phyloP scores from a whole-genome alignment of 495 filamentous ascomycete species.

The Lasiosphaeris hirsuta region DNA sequence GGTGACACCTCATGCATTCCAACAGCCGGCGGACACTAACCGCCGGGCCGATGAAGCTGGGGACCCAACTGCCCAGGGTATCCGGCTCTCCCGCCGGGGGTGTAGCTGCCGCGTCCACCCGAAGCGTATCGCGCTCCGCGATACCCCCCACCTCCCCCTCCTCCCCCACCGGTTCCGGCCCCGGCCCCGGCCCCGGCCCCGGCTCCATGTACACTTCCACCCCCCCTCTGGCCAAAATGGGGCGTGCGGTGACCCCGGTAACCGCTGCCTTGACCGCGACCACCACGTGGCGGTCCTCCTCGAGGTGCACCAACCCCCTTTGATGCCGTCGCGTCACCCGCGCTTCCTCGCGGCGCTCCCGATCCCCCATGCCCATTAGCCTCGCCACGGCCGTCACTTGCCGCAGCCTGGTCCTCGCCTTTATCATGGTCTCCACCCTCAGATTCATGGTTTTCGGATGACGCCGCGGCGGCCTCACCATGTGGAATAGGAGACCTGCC shows the following conservation, averaged over 20 bases:
- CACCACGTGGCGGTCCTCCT: no score
- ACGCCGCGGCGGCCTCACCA: background rate
- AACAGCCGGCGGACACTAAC: conserved; percentile 15
- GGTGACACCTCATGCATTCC: conserved; percentile 6
- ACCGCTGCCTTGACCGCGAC: no score
- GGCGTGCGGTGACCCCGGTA: no score
- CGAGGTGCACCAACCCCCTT: no score
- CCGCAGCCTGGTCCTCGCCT: background rate
- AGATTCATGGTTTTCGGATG: background rate
- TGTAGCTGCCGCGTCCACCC: background rate
- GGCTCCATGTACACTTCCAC: background rate
- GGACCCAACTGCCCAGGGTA: background rate
- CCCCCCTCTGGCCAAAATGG: background rate
- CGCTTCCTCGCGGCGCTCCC: no score
- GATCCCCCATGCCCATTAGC: no score
- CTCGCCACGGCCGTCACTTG: no score
- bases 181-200: no score
- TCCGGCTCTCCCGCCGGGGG: background rate
- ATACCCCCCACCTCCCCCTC: conserved; percentile 2
- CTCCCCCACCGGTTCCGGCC: background rate
- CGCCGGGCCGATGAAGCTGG: conserved; percentile 5
- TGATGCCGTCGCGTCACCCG: no score
- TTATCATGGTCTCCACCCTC: background rate
- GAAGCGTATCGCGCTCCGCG: conserved; percentile 6
- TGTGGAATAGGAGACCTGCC: background rate